Base-by-base conservation (phyloP, 306 rosid genomes). In the Gastrolobium bilobum region DNA sequence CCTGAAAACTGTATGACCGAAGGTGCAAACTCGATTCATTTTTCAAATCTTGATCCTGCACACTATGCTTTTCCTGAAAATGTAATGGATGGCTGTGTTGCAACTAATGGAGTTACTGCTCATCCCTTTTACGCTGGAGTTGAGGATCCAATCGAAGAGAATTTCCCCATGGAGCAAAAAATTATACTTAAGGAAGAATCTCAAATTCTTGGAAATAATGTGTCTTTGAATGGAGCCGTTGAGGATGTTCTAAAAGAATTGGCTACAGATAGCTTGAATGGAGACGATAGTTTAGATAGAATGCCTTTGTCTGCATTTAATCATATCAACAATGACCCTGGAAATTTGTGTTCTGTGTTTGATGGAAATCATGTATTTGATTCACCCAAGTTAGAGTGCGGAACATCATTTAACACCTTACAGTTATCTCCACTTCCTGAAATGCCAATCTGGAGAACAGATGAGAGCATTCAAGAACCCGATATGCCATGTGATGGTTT, bases 381-480 rank as follows among this genome's bases (percentile, higher is more conserved):
- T 81, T 88, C 97, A 76, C 83, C 95, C 10, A 79, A 90, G 71
- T 84, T 88, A 75, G 93, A 89, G 60, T 85, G 86, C 57, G 91
- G 86, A 70, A 69, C 90, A 61, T 84, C 97, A 29, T 91, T 91
- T 83, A 85, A 87, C 80, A 78, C 82, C 78, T 68, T 87, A 79
- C 90, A 87, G 72, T 87, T 81, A 66, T 78, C 96, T 80, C 88
- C 91, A 68, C 91, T 91, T 80, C 87, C 87, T 75, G 95, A 85
- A 70, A 71, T 88, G 81, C 75, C 90, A 37, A 81, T 80, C n/a
- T 92, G 97, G 97, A 83, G 82, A 77, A 75, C 89, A 73, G 84
- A 70, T 13, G 86, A 57, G 66, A 51, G 50, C 65, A 59, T 81
- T 53, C 71, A 89, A 69, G 87, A 83, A 58, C 50, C 88, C 46